Base-by-base conservation (phyloP, 352 stramenopile species). In the Phytopythium delawarense region DNA sequence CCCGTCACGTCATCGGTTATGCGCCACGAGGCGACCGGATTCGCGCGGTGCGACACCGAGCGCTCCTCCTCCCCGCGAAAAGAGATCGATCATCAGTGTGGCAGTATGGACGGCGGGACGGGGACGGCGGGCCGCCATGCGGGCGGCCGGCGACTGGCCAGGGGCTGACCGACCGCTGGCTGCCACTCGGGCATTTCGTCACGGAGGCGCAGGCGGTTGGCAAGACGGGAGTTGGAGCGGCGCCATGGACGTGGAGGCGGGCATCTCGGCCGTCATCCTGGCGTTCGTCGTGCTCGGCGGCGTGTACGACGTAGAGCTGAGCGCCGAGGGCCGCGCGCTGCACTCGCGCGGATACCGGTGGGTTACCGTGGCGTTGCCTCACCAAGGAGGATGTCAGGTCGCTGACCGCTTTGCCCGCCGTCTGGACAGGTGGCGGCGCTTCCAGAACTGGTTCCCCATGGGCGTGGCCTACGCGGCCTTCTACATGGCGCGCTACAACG, bases 401-500 rank as follows among this genome's bases (percentile, higher is more conserved):
- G n/a, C n/a, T n/a, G n/a, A n/a, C n/a, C n/a, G n/a, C n/a, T n/a
- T n/a, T n/a, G n/a, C n/a, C n/a, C n/a, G n/a, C n/a, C n/a, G n/a
- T n/a, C n/a, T n/a, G n/a, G 74, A 71, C 16, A 50, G 44, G n/a
- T 89, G 78, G 79, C 76, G 82, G 25, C 78, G 82, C 42, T 69
- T 89, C 21, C 71, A 83, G 61, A 89, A 92, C 63, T 89, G 78
- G 78, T 88, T 92, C 65, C 79, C 82, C 8, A 87, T 92, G 78
- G 80, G 83, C 44, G 61, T 90, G 15, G 80, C 80, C 32, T 89
- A 92, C 59, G 78, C 82, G 1, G 78, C 79, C 25, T 92, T 92
- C 67, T 89, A 92, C 72, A 92, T 89, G 82, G 78, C 82, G 37
- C 70, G 82, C 18, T 92, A 92, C 64, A 81, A 89, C 50, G 82